phyloP scores from a whole-genome alignment of 371 early-diverging fungal species.

The Lichtheimia ramosa region DNA sequence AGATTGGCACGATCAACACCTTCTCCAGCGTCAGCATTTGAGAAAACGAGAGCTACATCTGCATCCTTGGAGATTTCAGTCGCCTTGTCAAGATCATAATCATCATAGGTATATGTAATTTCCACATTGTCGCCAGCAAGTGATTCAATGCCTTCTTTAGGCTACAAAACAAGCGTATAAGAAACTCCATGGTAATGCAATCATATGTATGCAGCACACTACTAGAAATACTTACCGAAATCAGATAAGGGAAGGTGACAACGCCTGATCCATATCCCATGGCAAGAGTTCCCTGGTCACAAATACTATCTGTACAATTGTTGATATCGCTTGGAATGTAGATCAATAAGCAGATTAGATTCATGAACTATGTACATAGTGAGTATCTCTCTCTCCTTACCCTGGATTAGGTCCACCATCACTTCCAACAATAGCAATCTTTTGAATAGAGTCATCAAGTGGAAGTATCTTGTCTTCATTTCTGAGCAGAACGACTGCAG shows the following conservation, averaged over 20 bases:
- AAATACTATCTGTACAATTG: slow-evolving; percentile 56
- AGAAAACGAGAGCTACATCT: slow-evolving; percentile 65
- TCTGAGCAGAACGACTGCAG: slow-evolving; percentile 48
- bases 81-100: slow-evolving; percentile 36
- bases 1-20: slow-evolving; percentile 56
- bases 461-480: slow-evolving; percentile 47
- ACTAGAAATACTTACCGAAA: slow-evolving; percentile 28
- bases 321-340: slow-evolving; percentile 27
- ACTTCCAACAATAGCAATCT: slow-evolving; percentile 48
- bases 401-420: slow-evolving; percentile 30
- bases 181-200: too few relatives aligned
- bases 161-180: slow-evolving; percentile 18
- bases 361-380: neutral
- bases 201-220: too few relatives aligned
- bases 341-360: slow-evolving; percentile 10
- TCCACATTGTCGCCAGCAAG: slow-evolving; percentile 12
- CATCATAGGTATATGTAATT: slow-evolving; percentile 8
- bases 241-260: slow-evolving; percentile 52
- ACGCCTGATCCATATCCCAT: slow-evolving; percentile 70
- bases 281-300: slow-evolving; percentile 52
- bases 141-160: slow-evolving; percentile 4
- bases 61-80: slow-evolving; percentile 41
- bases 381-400: neutral
- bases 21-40: slow-evolving; percentile 59
- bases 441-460: slow-evolving; percentile 11